A percentile compares a stretch with the other conserved stretches of the same genome.
phyloP scores from a whole-genome alignment of 768 basidiomycete genomes.

The Pleurotus salmoneostramineus region DNA sequence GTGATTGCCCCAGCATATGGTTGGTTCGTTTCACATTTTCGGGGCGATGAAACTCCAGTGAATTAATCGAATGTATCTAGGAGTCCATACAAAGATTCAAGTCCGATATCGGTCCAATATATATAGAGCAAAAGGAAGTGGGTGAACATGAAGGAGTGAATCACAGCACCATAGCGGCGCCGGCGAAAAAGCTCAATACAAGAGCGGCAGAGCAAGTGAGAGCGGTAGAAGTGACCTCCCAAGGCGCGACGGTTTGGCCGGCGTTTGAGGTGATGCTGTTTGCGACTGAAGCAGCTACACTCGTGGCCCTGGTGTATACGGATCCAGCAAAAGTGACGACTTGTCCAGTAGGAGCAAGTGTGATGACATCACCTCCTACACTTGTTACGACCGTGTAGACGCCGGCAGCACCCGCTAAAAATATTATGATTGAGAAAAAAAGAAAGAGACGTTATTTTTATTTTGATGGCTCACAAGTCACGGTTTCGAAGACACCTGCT shows the following conservation, averaged over 20 bases:
- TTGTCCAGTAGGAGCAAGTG: constrained; percentile 36
- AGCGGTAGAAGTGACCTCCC: constrained; percentile 24
- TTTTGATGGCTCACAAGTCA: constrained; percentile 33
- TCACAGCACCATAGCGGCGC: constrained; percentile 35
- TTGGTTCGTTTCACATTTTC: neutral
- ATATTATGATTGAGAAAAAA: neutral
- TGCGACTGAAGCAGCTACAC: constrained; percentile 26
- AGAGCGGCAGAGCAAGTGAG: constrained; percentile 31
- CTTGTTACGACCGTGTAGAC: constrained; percentile 55
- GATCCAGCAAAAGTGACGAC: constrained; percentile 55
- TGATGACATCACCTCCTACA: constrained; percentile 38
- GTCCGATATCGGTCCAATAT: too few species aligned
- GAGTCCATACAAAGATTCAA: too few species aligned
- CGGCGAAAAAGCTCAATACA: constrained; percentile 33
- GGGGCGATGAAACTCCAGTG: too few species aligned
- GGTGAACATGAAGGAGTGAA: neutral
- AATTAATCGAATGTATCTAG: too few species aligned
- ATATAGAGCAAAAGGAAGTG: too few species aligned
- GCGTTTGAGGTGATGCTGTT: constrained; percentile 17
- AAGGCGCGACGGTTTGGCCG: constrained; percentile 16
- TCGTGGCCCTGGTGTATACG: constrained; percentile 46
- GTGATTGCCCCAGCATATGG: neutral
- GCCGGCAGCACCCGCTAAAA: constrained; percentile 48
- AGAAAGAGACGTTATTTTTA: neutral
- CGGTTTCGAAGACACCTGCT: constrained; percentile 28